Percentiles rank a stretch among this genome's conserved stretches.
Conservation (phyloP, 768 basidiomycete species). For the Mycena galericulata region DNA sequence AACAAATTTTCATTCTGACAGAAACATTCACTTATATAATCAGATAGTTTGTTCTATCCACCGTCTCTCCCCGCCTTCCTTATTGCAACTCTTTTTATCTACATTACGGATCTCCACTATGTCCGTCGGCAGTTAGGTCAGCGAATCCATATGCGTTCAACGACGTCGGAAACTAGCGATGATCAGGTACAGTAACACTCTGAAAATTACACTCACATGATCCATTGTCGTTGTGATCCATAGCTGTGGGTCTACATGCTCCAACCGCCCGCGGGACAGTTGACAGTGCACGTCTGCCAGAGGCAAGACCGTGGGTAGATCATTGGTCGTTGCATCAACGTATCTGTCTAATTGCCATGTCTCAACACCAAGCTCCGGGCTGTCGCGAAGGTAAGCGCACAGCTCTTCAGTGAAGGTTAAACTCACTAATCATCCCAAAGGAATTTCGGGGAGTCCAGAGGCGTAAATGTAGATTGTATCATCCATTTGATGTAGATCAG, state of each 20-base stretch:
- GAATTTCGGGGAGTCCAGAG: no score
- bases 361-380: no score
- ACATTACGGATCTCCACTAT: neutral
- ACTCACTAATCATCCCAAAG: no score
- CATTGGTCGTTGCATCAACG: no score
- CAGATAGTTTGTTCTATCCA: no score
- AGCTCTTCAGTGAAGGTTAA: no score
- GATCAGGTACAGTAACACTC: neutral
- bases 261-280: constrained; percentile 26
- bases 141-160: constrained; percentile 6
- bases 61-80: no score
- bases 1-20: no score
- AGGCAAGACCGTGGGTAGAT: constrained; percentile 29
- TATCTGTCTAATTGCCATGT: no score
- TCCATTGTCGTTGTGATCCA: constrained; percentile 38
- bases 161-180: neutral
- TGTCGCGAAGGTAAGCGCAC: no score
- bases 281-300: constrained; percentile 32
- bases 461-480: no score
- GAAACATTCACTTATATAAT: neutral
- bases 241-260: constrained; percentile 12
- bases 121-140: neutral
- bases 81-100: neutral
- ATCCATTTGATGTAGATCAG: no score
- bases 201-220: constrained; percentile 3